These are phyloP conservation scores for Bromus sterilis DNA, from an alignment of 176 grass and related monocot species.

Conservation along the genomic window DNA sequence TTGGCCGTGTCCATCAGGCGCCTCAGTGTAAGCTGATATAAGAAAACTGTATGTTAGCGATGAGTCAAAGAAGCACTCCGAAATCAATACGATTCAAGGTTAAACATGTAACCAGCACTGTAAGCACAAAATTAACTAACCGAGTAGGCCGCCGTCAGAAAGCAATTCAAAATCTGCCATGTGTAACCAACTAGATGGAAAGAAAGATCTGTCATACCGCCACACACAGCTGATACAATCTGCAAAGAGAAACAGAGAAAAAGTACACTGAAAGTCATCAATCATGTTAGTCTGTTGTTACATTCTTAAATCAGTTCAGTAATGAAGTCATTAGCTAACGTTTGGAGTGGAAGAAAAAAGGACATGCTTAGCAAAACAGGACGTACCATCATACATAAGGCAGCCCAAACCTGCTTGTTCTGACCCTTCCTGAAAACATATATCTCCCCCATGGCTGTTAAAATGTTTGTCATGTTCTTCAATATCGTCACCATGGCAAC, in stretches of 20 bases:
- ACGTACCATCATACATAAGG: slow-evolving; percentile 74
- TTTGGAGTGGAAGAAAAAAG: neutral
- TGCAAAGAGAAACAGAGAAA: slow-evolving; percentile 13
- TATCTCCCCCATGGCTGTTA: slow-evolving; percentile 74
- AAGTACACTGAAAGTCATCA: neutral
- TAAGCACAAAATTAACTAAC: slow-evolving; percentile 21
- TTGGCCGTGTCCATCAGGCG: slow-evolving; percentile 76
- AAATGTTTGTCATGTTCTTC: slow-evolving; percentile 92
- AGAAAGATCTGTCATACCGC: slow-evolving; percentile 73
- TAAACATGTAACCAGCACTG: neutral
- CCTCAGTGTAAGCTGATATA: slow-evolving; percentile 53
- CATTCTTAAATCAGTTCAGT: neutral
- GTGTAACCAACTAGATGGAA: slow-evolving; percentile 66
- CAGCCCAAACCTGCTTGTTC: slow-evolving; percentile 80
- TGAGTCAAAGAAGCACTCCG: neutral
- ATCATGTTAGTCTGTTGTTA: neutral
- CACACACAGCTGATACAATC: slow-evolving; percentile 67
- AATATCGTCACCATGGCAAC: slow-evolving; percentile 91
- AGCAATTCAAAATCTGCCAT: slow-evolving; percentile 86
- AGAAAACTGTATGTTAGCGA: neutral
- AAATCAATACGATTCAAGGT: neutral
- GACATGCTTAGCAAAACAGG: neutral
- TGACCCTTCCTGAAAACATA: slow-evolving; percentile 73
- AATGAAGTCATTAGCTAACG: neutral
- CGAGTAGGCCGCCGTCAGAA: slow-evolving; percentile 80